phyloP scores from a whole-genome alignment of 208 protist species.

The Trichomonas vaginalis region DNA sequence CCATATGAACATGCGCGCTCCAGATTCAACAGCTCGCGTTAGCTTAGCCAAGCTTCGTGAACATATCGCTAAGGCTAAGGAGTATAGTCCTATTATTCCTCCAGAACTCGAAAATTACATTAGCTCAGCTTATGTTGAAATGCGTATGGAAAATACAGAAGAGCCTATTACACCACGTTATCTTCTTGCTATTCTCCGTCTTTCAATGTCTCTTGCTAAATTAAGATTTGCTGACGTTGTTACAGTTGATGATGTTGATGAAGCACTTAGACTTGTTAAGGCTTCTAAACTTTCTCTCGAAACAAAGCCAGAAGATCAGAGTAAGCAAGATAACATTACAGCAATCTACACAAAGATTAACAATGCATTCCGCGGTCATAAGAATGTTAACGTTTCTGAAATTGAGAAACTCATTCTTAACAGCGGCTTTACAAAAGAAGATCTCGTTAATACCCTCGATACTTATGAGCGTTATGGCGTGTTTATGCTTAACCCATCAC shows the following conservation, averaged over 20 bases:
- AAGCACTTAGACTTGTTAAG: constrained; percentile 22
- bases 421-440: neutral
- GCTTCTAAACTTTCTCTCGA: neutral
- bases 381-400: neutral
- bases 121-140: constrained; percentile 44
- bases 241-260: constrained; percentile 47
- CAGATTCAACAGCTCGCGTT: constrained; percentile 11
- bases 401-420: neutral
- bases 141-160: constrained; percentile 33
- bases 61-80: constrained; percentile 23
- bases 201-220: constrained; percentile 52
- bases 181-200: constrained; percentile 56
- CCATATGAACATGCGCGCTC: constrained; percentile 34
- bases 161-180: constrained; percentile 34
- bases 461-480: neutral
- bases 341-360: neutral
- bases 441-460: neutral
- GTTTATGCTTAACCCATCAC: neutral
- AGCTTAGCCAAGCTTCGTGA: constrained; percentile 9
- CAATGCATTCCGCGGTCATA: neutral
- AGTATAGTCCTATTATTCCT: constrained; percentile 42
- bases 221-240: constrained; percentile 41
- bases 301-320: neutral
- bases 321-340: neutral
- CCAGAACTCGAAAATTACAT: constrained; percentile 44